Evolutionary conservation across 2,329 filamentous ascomycete genomes (phyloP), one percentile per base, ranked within the genome.

Genomic region (Aureobasidium sp.): DNA sequence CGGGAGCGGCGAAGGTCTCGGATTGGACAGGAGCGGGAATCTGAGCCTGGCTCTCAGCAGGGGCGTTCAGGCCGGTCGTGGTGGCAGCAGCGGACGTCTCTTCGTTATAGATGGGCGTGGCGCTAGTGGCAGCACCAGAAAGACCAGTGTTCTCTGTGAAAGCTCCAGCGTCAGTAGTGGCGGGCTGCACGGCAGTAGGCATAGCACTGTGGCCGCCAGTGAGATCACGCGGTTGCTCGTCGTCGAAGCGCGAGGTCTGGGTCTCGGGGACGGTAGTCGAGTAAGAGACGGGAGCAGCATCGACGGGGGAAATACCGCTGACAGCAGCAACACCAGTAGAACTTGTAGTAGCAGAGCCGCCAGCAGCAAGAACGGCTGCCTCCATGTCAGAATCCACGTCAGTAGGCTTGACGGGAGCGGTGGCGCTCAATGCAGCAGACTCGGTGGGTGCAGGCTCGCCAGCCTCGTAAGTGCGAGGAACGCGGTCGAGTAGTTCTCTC

Each of bases 401-500:
- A 27, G 43, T 62, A 42, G 62, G 40, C 25, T 57, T 62, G 46
- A 54, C 63, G 25, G 71, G 72, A 17, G 71, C 71, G n/a, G 67
- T 69, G 57, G 71, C 69, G 63, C 70, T 62, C 4, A 71, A 68
- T 10, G 72, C 71, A 57, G 75, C 74, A 21, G 70, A 69, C 29
- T 70, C 66, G 35, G 71, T 73, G 13, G 75, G 75, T 40, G 77
- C 76, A 42, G 77, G 75, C 63, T 78, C 75, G 35, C 77, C 77
- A 51, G 71, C 66, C 53, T 74, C 73, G 58, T 77, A 66, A 8
- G 69, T 69, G 50, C 72, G 70, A 65, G 73, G 65, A 35, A 74
- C 79, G 71, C 88, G 82, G 65, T 83, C 79, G 50, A 91, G 77
- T 57, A 90, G 79, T 75, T 90, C 87, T 45, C 83, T 77, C 76